Conservation (phyloP, 305 asterid species). For the Fraxinus sp. region DNA sequence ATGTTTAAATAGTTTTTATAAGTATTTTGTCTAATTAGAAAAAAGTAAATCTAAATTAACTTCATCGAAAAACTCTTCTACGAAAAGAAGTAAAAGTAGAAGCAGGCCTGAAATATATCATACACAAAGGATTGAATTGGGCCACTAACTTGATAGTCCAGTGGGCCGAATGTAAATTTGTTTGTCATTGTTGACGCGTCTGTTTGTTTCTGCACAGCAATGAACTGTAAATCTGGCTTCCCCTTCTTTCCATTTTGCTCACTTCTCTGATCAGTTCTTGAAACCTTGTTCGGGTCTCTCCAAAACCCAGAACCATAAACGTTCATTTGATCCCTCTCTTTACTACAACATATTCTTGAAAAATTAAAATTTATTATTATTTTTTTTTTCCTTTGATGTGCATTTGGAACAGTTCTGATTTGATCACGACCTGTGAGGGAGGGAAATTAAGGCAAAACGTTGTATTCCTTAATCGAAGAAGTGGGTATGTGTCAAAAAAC, state of each 20-base stretch:
- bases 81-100: background rate
- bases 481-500: constrained; percentile 38
- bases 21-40: too few species aligned
- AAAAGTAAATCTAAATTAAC: too few species aligned
- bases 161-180: constrained; percentile 15
- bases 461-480: constrained; percentile 27
- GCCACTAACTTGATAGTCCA: constrained; percentile 21
- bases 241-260: constrained; percentile 10
- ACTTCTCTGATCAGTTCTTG: constrained; percentile 34
- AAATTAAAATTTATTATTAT: background rate
- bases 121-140: background rate
- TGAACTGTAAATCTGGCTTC: constrained; percentile 30
- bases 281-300: constrained; percentile 42
- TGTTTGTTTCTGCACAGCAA: constrained; percentile 26
- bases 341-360: constrained; percentile 1
- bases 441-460: constrained; percentile 22
- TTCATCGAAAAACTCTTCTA: too few species aligned
- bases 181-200: constrained; percentile 24
- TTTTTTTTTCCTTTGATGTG: constrained; percentile 40
- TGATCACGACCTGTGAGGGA: constrained; percentile 30
- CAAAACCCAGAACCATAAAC: constrained; percentile 36
- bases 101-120: background rate
- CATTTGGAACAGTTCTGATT: constrained; percentile 43
- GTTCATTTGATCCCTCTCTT: constrained; percentile 29
- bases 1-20: too few species aligned